These are phyloP conservation scores for Trichophyton equinum DNA, from an alignment of 2,329 filamentous ascomycete genomes.

Conservation along the genomic window DNA sequence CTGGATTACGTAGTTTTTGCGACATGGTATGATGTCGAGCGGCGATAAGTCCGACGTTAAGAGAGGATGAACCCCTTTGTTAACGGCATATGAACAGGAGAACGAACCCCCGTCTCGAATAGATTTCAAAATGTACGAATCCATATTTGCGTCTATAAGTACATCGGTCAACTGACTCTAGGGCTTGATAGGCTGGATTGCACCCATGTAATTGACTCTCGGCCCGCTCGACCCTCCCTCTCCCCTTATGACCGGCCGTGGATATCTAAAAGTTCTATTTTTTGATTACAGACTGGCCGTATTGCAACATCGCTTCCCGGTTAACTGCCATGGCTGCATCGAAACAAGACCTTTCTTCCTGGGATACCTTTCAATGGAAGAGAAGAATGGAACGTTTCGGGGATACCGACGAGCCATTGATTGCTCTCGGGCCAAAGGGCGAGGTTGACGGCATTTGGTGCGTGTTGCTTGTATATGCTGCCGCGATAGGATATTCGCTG, in stretches of 20 bases:
- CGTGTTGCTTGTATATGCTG: constrained; percentile 4
- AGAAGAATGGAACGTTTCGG: constrained; percentile 76
- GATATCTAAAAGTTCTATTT: constrained; percentile 5
- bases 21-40: constrained; percentile 44
- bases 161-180: constrained; percentile 14
- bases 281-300: constrained; percentile 58
- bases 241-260: background rate
- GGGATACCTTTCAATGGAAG: constrained; percentile 50
- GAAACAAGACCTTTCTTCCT: constrained; percentile 40
- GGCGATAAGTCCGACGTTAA: background rate
- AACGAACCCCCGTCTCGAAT: constrained; percentile 73
- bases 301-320: constrained; percentile 65
- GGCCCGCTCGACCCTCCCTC: constrained; percentile 13
- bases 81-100: constrained; percentile 31
- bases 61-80: background rate
- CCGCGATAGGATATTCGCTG: background rate
- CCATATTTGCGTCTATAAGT: constrained; percentile 1
- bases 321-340: constrained; percentile 51
- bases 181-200: constrained; percentile 34
- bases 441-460: constrained; percentile 74
- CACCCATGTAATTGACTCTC: constrained; percentile 31
- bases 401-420: constrained; percentile 52
- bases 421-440: constrained; percentile 54
- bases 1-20: constrained; percentile 42
- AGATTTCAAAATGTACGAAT: constrained; percentile 62